Evolutionary conservation across 768 basidiomycete species (phyloP).

Genomic region (Lentinula aciculospora): DNA sequence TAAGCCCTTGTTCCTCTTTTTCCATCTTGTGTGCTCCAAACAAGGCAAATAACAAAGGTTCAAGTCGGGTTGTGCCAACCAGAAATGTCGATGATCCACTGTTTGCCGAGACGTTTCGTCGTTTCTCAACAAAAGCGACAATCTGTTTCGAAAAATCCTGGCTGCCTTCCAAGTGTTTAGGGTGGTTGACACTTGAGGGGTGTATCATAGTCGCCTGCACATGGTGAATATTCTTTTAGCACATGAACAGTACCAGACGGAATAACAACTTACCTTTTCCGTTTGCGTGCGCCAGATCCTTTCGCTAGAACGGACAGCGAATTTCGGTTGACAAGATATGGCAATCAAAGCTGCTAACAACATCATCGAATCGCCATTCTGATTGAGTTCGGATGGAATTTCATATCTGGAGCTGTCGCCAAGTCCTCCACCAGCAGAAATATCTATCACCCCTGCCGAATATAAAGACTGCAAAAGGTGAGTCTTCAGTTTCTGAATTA

Average conservation of each 20-base stretch:
- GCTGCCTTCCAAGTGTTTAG: slow-evolving; percentile 33
- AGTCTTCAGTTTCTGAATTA: slow-evolving; percentile 74
- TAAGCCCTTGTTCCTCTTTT: slow-evolving; percentile 66
- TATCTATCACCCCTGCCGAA: slow-evolving; percentile 74
- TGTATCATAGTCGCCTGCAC: slow-evolving; percentile 71
- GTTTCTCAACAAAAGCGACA: slow-evolving; percentile 80
- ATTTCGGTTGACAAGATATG: slow-evolving; percentile 85
- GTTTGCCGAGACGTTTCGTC: slow-evolving; percentile 58
- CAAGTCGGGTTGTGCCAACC: slow-evolving; percentile 77
- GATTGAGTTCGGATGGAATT: slow-evolving; percentile 65
- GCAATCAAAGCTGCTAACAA: slow-evolving; percentile 80
- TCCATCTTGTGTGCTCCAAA: slow-evolving; percentile 83
- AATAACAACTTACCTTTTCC: slow-evolving; percentile 62
- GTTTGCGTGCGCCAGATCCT: slow-evolving; percentile 66
- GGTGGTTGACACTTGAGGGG: slow-evolving; percentile 80
- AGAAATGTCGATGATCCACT: slow-evolving; percentile 56
- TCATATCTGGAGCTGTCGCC: slow-evolving; percentile 22
- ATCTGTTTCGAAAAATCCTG: slow-evolving; percentile 49
- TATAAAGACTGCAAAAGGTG: slow-evolving; percentile 76
- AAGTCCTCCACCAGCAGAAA: slow-evolving; percentile 63
- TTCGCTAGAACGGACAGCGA: slow-evolving; percentile 71
- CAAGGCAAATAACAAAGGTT: slow-evolving; percentile 84
- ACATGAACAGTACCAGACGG: background rate
- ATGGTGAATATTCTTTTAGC: slow-evolving; percentile 7
- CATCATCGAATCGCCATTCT: slow-evolving; percentile 68